Evolutionary conservation across 148 eudicot species (phyloP).

Genomic region (Diospyros kaki): DNA sequence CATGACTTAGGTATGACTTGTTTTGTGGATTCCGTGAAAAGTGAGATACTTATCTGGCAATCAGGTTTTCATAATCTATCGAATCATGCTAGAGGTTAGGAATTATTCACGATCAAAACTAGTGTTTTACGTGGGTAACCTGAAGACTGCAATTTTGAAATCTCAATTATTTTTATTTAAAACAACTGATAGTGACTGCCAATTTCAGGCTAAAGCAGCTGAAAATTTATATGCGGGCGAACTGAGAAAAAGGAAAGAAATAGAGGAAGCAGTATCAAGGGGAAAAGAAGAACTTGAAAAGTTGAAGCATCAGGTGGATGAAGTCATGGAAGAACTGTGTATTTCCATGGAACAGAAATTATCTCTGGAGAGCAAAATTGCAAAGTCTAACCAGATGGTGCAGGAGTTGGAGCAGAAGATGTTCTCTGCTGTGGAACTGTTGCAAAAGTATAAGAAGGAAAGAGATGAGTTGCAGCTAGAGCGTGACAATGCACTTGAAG

Average conservation of each 20-base stretch:
- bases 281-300: slow-evolving; percentile 35
- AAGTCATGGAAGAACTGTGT: slow-evolving; percentile 39
- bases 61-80: background rate
- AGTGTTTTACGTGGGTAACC: background rate
- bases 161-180: no score
- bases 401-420: slow-evolving; percentile 62
- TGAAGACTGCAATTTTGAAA: background rate
- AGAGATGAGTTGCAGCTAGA: slow-evolving; percentile 58
- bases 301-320: slow-evolving; percentile 24
- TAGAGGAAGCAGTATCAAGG: slow-evolving; percentile 41
- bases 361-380: slow-evolving; percentile 48
- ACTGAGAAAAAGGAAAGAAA: slow-evolving; percentile 39
- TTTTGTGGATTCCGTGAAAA: background rate
- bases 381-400: slow-evolving; percentile 40
- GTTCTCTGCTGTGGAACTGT: slow-evolving; percentile 55
- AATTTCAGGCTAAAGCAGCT: slow-evolving; percentile 41
- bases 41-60: background rate
- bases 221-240: slow-evolving; percentile 49
- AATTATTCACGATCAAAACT: background rate
- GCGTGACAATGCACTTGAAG: slow-evolving; percentile 53
- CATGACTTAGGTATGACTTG: background rate
- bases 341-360: slow-evolving; percentile 42
- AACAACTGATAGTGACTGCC: background rate
- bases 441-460: slow-evolving; percentile 67
- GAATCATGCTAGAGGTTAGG: background rate